Conservation (phyloP, 2,329 filamentous ascomycete genomes). For the Colletotrichum theobromicola region DNA sequence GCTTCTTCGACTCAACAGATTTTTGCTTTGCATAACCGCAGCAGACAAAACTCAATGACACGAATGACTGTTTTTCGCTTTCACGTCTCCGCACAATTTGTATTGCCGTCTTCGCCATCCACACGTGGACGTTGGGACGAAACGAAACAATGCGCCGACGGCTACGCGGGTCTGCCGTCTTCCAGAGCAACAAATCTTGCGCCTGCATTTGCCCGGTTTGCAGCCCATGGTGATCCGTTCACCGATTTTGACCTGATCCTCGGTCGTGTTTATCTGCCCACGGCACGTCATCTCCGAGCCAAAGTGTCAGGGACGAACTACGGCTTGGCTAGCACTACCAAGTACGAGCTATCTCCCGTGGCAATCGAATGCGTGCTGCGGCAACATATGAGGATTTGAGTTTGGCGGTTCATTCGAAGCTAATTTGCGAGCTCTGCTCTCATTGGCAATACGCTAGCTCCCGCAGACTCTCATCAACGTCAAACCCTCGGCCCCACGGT, state of each 20-base stretch:
- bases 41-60: background rate
- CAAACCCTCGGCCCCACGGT: conserved; percentile 15
- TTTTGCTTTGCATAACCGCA: background rate
- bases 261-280: background rate
- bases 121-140: conserved; percentile 17
- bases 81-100: background rate
- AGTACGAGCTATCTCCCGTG: background rate
- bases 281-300: background rate
- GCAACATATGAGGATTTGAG: background rate
- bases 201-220: background rate
- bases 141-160: conserved; percentile 15
- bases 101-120: background rate
- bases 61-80: background rate
- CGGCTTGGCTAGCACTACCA: background rate
- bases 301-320: background rate
- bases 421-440: background rate
- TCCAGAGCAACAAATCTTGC: background rate
- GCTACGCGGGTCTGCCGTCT: background rate
- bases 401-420: background rate
- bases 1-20: background rate
- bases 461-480: conserved; percentile 1
- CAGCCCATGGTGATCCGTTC: background rate
- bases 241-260: background rate
- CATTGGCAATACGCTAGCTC: conserved; percentile 4
- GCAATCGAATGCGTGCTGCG: background rate